phyloP scores from a whole-genome alignment of 306 rosid species.

The Crotalaria pallida region DNA sequence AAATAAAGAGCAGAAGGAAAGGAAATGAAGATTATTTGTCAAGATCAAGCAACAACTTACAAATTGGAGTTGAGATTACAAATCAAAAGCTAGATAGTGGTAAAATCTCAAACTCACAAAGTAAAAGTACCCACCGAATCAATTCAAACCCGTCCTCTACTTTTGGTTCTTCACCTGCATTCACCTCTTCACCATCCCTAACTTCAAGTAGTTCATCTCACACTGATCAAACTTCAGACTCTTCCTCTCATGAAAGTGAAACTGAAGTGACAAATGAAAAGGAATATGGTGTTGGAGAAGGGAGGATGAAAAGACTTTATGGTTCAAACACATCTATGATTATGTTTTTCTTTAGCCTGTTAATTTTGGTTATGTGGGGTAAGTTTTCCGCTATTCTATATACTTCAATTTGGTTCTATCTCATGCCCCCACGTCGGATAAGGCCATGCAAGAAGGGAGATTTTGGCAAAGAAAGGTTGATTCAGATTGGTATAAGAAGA shows the following conservation, averaged over 20 bases:
- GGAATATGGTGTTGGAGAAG: background rate
- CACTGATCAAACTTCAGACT: background rate
- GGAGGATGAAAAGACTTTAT: background rate
- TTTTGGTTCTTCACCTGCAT: background rate
- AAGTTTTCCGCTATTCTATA: slow-evolving; percentile 18
- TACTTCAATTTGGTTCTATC: slow-evolving; percentile 15
- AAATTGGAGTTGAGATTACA: background rate
- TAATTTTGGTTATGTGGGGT: slow-evolving; percentile 34
- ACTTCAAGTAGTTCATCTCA: background rate
- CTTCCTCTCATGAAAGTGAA: background rate
- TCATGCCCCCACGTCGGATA: background rate
- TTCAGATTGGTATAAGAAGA: background rate
- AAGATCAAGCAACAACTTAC: background rate
- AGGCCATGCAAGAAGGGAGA: background rate
- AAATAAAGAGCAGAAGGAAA: slow-evolving; percentile 5
- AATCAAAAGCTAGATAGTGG: too few species aligned
- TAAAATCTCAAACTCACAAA: background rate
- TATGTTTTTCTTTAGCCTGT: background rate
- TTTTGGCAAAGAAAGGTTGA: background rate
- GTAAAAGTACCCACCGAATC: background rate
- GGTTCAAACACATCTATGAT: background rate
- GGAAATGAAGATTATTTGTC: background rate
- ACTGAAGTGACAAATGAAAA: background rate
- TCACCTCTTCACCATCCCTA: background rate
- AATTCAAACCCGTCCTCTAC: background rate